phyloP scores from a whole-genome alignment of 176 grass and related monocot genomes.

The maize (Zea mays) region DNA sequence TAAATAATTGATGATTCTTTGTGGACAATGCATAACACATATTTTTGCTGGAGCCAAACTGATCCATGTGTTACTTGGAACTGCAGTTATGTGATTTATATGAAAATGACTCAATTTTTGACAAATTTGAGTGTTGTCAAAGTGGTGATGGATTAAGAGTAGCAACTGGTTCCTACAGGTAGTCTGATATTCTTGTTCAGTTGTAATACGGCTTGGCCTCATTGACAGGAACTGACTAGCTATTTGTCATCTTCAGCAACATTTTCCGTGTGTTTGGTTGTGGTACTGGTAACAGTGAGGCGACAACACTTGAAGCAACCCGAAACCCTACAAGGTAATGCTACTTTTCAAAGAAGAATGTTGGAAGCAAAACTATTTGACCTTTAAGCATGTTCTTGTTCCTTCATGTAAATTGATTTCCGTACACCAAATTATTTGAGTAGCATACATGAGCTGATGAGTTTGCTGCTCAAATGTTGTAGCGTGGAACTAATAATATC shows the following conservation, averaged over 20 bases:
- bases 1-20: neutral
- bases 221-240: conserved; percentile 32
- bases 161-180: conserved; percentile 98
- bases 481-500: neutral
- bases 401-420: conserved; percentile 21
- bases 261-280: conserved; percentile 84
- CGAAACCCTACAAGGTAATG: conserved; percentile 87
- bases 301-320: conserved; percentile 87
- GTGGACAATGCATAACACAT: conserved; percentile 8
- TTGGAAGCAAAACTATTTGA: neutral
- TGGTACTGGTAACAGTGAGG: conserved; percentile 56
- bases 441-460: neutral
- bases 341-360: neutral
- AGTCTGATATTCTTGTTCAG: conserved; percentile 25
- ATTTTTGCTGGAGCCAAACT: conserved; percentile 12
- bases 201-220: conserved; percentile 17
- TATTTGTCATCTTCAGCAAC: conserved; percentile 59
- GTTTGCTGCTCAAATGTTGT: neutral
- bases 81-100: conserved; percentile 96
- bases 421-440: neutral
- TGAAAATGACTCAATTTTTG: conserved; percentile 97
- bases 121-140: conserved; percentile 98
- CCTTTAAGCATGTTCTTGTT: neutral
- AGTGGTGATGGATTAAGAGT: conserved; percentile 85
- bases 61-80: conserved; percentile 41